Conservation (phyloP, 495 filamentous ascomycete genomes). For the Durotheca rogersii region DNA sequence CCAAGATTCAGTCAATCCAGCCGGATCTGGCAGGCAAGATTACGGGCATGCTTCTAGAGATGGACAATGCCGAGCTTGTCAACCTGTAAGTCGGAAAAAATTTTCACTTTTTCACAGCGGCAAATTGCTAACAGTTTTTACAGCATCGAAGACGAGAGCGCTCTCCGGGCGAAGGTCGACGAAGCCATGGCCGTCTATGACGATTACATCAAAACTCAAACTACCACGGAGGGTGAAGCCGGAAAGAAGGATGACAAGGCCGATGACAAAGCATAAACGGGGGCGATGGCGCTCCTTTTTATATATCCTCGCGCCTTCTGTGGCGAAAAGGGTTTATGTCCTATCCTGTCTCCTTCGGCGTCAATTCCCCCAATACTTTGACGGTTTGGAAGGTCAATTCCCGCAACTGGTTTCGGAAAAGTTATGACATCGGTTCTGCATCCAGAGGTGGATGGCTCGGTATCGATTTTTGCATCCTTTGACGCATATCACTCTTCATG, state of each 20-base stretch:
- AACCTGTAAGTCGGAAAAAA: conserved; percentile 74
- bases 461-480: conserved; percentile 40
- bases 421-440: conserved; percentile 47
- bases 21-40: conserved; percentile 97
- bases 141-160: conserved; percentile 86
- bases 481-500: conserved; percentile 22
- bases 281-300: conserved; percentile 1
- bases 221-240: conserved; percentile 45
- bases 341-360: conserved; percentile 33
- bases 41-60: conserved; percentile 98
- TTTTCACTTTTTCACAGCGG: background rate
- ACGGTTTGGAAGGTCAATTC: conserved; percentile 38
- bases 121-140: conserved; percentile 29
- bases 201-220: conserved; percentile 91
- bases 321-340: conserved; percentile 21
- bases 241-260: conserved; percentile 56
- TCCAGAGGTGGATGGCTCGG: conserved; percentile 37
- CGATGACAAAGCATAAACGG: conserved; percentile 56
- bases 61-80: conserved; percentile 92
- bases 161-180: conserved; percentile 90
- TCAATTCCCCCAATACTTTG: conserved; percentile 4
- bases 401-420: conserved; percentile 47
- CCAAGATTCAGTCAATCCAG: conserved; percentile 92
- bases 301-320: conserved; percentile 10
- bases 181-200: conserved; percentile 97